Base-by-base conservation (phyloP, 2,329 filamentous ascomycete species). In the Dothideomycetidae sp. region DNA sequence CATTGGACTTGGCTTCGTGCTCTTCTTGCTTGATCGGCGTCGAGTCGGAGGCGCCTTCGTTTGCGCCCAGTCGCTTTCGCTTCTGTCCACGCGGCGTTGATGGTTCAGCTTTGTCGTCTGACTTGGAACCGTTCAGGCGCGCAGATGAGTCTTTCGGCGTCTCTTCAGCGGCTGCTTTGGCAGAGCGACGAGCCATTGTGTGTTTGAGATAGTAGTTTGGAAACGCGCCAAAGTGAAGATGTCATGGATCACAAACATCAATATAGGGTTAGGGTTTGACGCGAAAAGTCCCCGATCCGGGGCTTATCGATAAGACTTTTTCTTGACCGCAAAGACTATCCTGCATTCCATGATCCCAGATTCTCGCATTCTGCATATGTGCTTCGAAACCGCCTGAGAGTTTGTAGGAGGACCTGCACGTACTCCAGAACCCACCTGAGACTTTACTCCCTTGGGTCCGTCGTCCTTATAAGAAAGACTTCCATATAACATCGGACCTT, bases 291-390 rank as follows among this genome's bases (percentile, higher is more conserved):
- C 31, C 33, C 15, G 4, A n/a, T 17, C 5, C 21, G 21, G 5
- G 7, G 4, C 31, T 40, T 43, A 43, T 43, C 41, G 37, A 40
- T 40, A 40, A 43, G 37, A 26, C 21, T 26, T 26, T 26, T 26
- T 26, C 21, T 26, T 26, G 21, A 26, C 21, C 21, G 21, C 21
- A 26, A n/a, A n/a, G n/a, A n/a, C n/a, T n/a, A n/a, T n/a, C n/a
- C n/a, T n/a, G n/a, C n/a, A n/a, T n/a, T n/a, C n/a, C n/a, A n/a
- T n/a, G n/a, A n/a, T n/a, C n/a, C n/a, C n/a, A n/a, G n/a, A n/a
- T n/a, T n/a, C n/a, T n/a, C n/a, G n/a, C n/a, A n/a, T n/a, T n/a
- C n/a, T n/a, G n/a, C n/a, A n/a, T n/a, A n/a, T n/a, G n/a, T n/a
- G n/a, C n/a, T n/a, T n/a, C n/a, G n/a, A n/a, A n/a, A n/a, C n/a